Evolutionary conservation across 2,329 filamentous ascomycete species (phyloP), one percentile per base, ranked within the genome.

Genomic region (Ophiosphaerella korrae): DNA sequence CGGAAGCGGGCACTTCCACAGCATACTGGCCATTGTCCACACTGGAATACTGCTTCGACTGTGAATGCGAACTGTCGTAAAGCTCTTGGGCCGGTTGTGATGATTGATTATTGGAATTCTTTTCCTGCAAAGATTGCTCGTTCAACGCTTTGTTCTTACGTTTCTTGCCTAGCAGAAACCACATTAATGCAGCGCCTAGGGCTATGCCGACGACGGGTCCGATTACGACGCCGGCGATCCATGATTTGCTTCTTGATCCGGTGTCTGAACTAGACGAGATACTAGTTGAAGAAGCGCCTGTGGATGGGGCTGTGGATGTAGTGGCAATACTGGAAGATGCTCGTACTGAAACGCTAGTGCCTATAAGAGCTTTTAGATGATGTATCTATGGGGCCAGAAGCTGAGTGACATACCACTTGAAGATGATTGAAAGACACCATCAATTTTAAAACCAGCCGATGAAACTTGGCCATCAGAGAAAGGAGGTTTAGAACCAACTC

Each of bases 201-300:
- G 51, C 46, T 46, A 61, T 45, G 14, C 58, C 48, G 6, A 42
- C 31, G 16, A 59, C 9, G 2, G 58, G 47, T 12, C 53, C 55
- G 5, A 55, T 29, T 16, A 59, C 48, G 24, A 56, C 55, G 21
- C 55, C 58, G 7, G 53, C 32, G 24, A 58, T 58, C 53, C 58
- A 57, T 14, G 18, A 24, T 5, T 58, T 57, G 42, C 47, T 52
- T 21, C 49, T 48, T 9, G 53, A 45, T 23, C 42, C 16, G 42
- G 50, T 6, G 7, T 9, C 23, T 36, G 50, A 24, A 21, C n/a
- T 40, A 21, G 18, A 21, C 18, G 18, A 21, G 18, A 21, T 4
- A 21, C 18, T 4, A 21, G 18, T 21, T 21, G 18, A 21, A 21
- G 18, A 21, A 21, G 18, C 18, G 18, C 3, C 18, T 4, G 18